Evolutionary conservation across 169 alveolate genomes (phyloP), one percentile per base, ranked within the genome.

Genomic region (Eimeria acervulina): DNA sequence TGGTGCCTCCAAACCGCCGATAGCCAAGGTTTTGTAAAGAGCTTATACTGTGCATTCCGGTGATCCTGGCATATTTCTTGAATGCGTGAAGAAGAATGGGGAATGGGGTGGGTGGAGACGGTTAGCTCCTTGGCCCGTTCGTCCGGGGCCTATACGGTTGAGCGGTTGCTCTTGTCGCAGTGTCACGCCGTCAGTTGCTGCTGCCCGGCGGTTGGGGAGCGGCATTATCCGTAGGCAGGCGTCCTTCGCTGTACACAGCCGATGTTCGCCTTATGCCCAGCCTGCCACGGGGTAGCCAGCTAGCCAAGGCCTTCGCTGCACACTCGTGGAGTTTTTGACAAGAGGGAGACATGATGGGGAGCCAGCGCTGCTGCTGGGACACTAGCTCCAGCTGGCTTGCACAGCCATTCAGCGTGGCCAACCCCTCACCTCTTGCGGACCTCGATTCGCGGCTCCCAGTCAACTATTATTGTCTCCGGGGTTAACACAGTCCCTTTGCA

Each of bases 131-230:
- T 40, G 13, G 55, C n/a, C 13, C 28, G 47, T 36, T 42, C 36
- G 89, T 23, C 89, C 55, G 68, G 52, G 87, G 40, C 87, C 40
- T 10, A 38, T 5, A 63, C 55, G 81, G 61, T 42, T 38, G 80
- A 19, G 87, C 55, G 81, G 61, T 42, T 38, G 80, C 93, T 44
- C 81, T 44, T 61, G 93, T 44, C 93, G 80, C 93, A 85, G 80
- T 61, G 93, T 85, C 51, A 40, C 90, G 87, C 26, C 23, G n/a
- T 51, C 90, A 47, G 51, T 81, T 81, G 90, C 70, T 44, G 90
- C 90, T 51, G 17, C 47, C 44, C 80, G 80, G 93, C 59, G 33
- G 93, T 59, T 28, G 36, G 40, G 81, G 81, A 12, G 80, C 93
- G 55, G 44, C 70, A 40, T 47, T 70, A 47, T 21, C 55, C 93